Percentiles rank a stretch among this genome's conserved stretches.
Conservation (phyloP, 2,329 filamentous ascomycete species). For the Alternaria sp. region DNA sequence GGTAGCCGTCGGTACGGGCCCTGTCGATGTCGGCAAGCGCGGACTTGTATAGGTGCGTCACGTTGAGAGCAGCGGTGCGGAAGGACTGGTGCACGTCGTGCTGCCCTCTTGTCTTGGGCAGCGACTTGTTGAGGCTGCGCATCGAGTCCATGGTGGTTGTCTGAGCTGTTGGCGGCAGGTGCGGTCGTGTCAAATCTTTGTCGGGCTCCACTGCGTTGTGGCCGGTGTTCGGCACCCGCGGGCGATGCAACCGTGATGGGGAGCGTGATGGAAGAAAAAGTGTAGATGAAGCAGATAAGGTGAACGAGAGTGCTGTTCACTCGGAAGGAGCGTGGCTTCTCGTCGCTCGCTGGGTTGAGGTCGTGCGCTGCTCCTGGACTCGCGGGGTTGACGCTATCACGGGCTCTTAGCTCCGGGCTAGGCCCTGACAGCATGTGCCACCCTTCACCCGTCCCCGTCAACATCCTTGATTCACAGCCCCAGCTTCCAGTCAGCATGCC, state of each 20-base stretch:
- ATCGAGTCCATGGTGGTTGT: constrained; percentile 47
- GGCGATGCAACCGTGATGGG: not conserved
- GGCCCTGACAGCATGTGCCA: not conserved
- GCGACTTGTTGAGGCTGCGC: constrained; percentile 50
- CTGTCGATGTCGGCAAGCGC: constrained; percentile 79
- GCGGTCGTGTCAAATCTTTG: not conserved
- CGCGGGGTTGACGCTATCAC: constrained; percentile 16
- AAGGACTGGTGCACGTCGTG: constrained; percentile 79
- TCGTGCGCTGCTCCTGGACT: not conserved
- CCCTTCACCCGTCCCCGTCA: not conserved
- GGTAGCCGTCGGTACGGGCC: constrained; percentile 82
- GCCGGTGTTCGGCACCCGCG: constrained; percentile 1
- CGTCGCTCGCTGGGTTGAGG: not conserved
- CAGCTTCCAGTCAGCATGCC: not conserved
- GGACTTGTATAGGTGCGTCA: constrained; percentile 95
- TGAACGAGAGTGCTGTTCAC: not conserved
- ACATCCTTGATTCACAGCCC: not conserved
- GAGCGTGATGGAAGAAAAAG: constrained; percentile 3
- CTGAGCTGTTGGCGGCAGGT: not conserved
- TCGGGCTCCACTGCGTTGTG: constrained; percentile 3
- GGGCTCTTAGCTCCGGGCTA: constrained; percentile 3
- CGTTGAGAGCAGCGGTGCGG: constrained; percentile 88
- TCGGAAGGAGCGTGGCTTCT: constrained; percentile 14
- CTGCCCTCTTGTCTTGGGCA: constrained; percentile 46
- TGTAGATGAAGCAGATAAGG: not conserved